These are phyloP conservation scores for Naematelia aurantialba DNA, from an alignment of 768 basidiomycete species.

Conservation along the genomic window DNA sequence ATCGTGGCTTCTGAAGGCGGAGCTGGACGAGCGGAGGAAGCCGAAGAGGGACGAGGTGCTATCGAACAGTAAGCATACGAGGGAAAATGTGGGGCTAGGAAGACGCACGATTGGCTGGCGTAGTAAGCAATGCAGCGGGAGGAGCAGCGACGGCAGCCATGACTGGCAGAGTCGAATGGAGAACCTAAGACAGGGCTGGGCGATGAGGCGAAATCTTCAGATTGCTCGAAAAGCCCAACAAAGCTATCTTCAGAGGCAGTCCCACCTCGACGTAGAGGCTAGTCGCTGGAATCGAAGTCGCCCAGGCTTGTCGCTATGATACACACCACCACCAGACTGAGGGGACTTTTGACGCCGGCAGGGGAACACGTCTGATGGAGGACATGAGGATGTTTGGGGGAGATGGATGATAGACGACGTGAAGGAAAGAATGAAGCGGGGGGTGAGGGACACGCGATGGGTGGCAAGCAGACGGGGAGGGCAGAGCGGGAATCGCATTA, in stretches of 20 bases:
- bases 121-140: constrained; percentile 10
- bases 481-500: no score
- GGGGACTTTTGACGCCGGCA: not conserved
- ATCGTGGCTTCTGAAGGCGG: not conserved
- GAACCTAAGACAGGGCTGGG: no score
- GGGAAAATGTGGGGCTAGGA: constrained; percentile 5
- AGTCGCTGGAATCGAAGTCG: not conserved
- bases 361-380: not conserved
- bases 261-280: no score
- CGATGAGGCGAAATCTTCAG: no score
- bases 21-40: constrained; percentile 9
- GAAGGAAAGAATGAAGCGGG: not conserved
- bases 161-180: no score
- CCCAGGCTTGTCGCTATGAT: not conserved
- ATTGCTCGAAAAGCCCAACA: no score
- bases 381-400: not conserved
- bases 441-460: not conserved
- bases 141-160: constrained; percentile 40
- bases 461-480: not conserved
- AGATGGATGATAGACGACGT: not conserved
- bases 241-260: no score
- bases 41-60: constrained; percentile 26
- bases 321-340: not conserved
- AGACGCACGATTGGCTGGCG: constrained; percentile 13
- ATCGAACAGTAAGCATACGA: not conserved